Base-by-base conservation (phyloP, 1,139 yeast genomes). In the Suhomyces terraborum region DNA sequence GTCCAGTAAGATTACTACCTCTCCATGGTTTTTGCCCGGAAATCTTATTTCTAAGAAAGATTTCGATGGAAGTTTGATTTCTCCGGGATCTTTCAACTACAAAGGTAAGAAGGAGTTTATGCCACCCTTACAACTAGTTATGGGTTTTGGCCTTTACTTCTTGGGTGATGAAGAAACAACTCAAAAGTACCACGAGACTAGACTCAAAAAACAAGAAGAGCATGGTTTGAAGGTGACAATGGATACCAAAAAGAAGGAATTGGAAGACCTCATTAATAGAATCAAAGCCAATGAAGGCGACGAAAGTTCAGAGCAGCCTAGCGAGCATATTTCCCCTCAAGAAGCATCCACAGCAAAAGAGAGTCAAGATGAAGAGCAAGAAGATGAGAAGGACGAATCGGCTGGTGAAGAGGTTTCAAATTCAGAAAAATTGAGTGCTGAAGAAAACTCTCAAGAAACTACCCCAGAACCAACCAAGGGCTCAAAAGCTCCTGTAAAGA, bases 111-210 rank as follows among this genome's bases (percentile, higher is more conserved):
- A 83, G 57, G 79, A 75, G 19, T 78, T 67, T 48, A 67, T 91
- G 53, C 95, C 96, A 0, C 96, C 97, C 1, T 75, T 83, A 12
- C 95, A 84, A 53, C 63, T 89, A 53, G 91, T 83, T 1, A 85
- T 93, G 95, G 98, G 98, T 0, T 72, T 89, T 48, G 97, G 88
- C 0, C 75, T 93, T 45, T 60, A 87, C 46, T 87, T 94, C 84
- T 67, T 84, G 40, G 78, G 83, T 5, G 82, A 80, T 50, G 83
- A 78, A 36, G 78, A 67, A 12, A 70, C 82, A 1, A 62, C 75
- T 3, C 58, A 57, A 16, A 69, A 66, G 43, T 74, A 78, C 41
- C 65, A 64, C 24, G 63, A 61, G 5, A 50, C 54, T 8, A 65
- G 81, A 46, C 32, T 54, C 3, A 51, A 58, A 4, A 69, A 68